These are phyloP conservation scores for Endogone sp. DNA, from an alignment of 192 early-diverging fungal genomes.

Conservation along the genomic window DNA sequence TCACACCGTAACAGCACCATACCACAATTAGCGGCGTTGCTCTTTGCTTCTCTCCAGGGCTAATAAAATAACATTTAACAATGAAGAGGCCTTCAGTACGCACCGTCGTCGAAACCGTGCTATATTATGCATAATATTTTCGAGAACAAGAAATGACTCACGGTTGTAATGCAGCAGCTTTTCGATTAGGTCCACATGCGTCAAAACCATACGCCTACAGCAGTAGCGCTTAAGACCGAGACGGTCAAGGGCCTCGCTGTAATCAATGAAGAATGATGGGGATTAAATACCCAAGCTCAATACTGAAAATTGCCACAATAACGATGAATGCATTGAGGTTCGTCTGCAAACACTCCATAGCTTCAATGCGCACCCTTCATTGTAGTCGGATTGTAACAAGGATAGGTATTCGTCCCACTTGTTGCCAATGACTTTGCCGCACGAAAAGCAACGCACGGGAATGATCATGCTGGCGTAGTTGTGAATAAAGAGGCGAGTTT, in stretches of 20 bases:
- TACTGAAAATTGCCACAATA: too few relatives aligned
- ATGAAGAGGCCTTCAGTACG: too few relatives aligned
- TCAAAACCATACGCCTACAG: constrained; percentile 97
- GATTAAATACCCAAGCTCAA: too few relatives aligned
- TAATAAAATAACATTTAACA: too few relatives aligned
- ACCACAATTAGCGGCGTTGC: too few relatives aligned
- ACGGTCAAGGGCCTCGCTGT: constrained; percentile 69
- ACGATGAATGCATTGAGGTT: too few relatives aligned
- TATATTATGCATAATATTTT: too few relatives aligned
- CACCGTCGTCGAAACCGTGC: too few relatives aligned
- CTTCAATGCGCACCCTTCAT: constrained; percentile 58
- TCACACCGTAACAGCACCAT: too few relatives aligned
- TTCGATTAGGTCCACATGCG: constrained; percentile 97
- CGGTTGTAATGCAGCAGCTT: constrained; percentile 94
- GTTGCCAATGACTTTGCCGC: constrained; percentile 98
- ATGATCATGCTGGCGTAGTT: constrained; percentile 99
- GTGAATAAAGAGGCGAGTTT: not conserved
- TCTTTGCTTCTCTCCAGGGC: too few relatives aligned
- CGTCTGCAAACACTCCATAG: too few relatives aligned
- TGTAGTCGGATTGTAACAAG: constrained; percentile 72
- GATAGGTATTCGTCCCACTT: constrained; percentile 93
- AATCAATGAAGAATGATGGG: too few relatives aligned
- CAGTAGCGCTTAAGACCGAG: constrained; percentile 87
- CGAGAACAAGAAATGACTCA: constrained; percentile 38
- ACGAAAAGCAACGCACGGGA: constrained; percentile 97